Base-by-base conservation (phyloP, 306 rosid genomes). In the Begonia masoniana region DNA sequence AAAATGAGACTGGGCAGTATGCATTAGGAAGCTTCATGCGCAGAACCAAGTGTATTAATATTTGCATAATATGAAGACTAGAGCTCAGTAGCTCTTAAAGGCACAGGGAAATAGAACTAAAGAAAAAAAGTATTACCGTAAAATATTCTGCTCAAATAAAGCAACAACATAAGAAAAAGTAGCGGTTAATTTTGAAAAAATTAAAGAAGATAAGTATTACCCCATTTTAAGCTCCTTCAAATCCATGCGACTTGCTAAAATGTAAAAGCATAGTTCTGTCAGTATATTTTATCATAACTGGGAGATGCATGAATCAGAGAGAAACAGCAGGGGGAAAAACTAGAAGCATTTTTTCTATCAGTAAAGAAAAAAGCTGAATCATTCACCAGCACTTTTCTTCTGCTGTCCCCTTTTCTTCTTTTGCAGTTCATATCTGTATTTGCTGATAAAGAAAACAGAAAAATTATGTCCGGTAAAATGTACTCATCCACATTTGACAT, bases 221-320 rank as follows among this genome's bases (percentile, higher is more conserved):
- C 99, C 99, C 99, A 92, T 92, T 74, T 92, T 92, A 61, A 92
- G 88, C 83, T 87, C 99, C 76, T 92, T 92, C 87, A 86, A 68
- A 76, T 81, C 96, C 99, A 87, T 82, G 62, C 99, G 95, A 64
- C 10, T 79, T 14, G 96, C 99, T 92, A 70, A 35, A 87, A 81
- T 80, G 68, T 61, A 75, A 74, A 57, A 78, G 63, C 60, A 68
- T 51, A 77, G 48, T 16, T 57, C 36, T 7, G 68, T 92, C 73
- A 83, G 73, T 67, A 72, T 62, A 64, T 69, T 60, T 59, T 52
- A 58, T 63, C 65, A 57, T 58, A 59, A 67, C 56, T 15, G 42
- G 62, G 60, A 64, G 63, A 60, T 61, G 70, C 62, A 59, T 31
- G 39, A 64, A 62, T 64, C 67, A 55, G 57, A 60, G 46, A 73